phyloP scores from a whole-genome alignment of 306 rosid species.

The Styphnolobium japonicum region DNA sequence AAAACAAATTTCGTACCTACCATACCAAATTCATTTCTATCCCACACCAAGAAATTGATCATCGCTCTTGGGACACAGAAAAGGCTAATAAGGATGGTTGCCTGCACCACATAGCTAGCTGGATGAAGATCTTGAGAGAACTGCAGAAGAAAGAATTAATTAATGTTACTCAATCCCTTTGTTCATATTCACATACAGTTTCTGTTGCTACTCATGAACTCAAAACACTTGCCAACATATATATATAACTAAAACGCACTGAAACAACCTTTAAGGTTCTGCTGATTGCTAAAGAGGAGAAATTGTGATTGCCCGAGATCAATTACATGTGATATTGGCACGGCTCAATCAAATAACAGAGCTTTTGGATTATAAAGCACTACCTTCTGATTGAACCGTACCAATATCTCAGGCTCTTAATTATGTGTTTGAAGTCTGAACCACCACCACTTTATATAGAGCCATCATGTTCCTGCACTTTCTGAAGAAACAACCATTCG shows the following conservation, averaged over 20 bases:
- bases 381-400: slow-evolving; percentile 66
- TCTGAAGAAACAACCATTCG: not conserved
- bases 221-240: slow-evolving; percentile 15
- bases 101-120: not conserved
- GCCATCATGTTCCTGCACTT: slow-evolving; percentile 12
- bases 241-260: not conserved
- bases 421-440: not conserved
- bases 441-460: not conserved
- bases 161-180: not conserved
- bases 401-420: slow-evolving; percentile 54
- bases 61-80: not conserved
- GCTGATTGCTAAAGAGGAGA: slow-evolving; percentile 5
- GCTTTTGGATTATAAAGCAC: slow-evolving; percentile 35
- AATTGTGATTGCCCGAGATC: not conserved
- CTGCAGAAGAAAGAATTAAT: slow-evolving; percentile 24
- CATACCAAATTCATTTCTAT: slow-evolving; percentile 18
- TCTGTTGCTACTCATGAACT: not conserved
- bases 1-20: slow-evolving; percentile 27
- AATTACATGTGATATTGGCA: slow-evolving; percentile 68
- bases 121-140: slow-evolving; percentile 10
- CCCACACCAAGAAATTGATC: slow-evolving; percentile 8
- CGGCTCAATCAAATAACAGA: slow-evolving; percentile 79
- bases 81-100: not conserved
- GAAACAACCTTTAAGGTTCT: not conserved
- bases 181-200: not conserved